Evolutionary conservation across 2,329 filamentous ascomycete genomes (phyloP).

Genomic region (Sodiomyces alkalinus): DNA sequence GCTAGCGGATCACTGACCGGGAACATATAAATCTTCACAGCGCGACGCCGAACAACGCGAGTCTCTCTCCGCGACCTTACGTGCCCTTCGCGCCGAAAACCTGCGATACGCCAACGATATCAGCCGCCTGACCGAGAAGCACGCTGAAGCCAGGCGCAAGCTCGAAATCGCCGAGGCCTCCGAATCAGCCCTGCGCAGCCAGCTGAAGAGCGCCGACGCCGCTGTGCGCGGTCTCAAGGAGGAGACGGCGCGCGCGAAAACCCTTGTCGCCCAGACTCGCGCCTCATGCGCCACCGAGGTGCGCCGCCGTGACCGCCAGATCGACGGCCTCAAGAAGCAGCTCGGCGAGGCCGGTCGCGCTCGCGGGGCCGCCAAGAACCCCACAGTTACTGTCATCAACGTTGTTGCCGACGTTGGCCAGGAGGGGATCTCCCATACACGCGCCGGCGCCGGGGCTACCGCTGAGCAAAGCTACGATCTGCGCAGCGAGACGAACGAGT

Average conservation of each 20-base stretch:
- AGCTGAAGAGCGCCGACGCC: conserved; percentile 59
- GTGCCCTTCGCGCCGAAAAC: conserved; percentile 59
- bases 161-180: conserved; percentile 49
- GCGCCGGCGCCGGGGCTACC: conserved; percentile 11
- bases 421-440: conserved; percentile 24
- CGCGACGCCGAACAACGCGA: conserved; percentile 84
- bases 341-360: conserved; percentile 55
- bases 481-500: conserved; percentile 77
- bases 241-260: conserved; percentile 65
- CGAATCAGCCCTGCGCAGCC: conserved; percentile 51
- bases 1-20: neutral
- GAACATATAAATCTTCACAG: conserved; percentile 28
- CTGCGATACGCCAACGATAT: conserved; percentile 58
- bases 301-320: conserved; percentile 75
- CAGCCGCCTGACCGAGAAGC: conserved; percentile 38
- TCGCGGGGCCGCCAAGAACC: conserved; percentile 38
- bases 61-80: conserved; percentile 63
- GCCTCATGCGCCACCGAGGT: conserved; percentile 82
- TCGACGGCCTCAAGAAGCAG: conserved; percentile 79
- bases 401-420: conserved; percentile 39
- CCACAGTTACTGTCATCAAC: conserved; percentile 39
- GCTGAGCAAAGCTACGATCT: conserved; percentile 50
- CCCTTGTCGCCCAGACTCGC: conserved; percentile 67
- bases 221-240: conserved; percentile 67
- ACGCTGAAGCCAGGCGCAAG: conserved; percentile 38